Evolutionary conservation across 768 basidiomycete species (phyloP).

Genomic region (Hydnomerulius pinastri): DNA sequence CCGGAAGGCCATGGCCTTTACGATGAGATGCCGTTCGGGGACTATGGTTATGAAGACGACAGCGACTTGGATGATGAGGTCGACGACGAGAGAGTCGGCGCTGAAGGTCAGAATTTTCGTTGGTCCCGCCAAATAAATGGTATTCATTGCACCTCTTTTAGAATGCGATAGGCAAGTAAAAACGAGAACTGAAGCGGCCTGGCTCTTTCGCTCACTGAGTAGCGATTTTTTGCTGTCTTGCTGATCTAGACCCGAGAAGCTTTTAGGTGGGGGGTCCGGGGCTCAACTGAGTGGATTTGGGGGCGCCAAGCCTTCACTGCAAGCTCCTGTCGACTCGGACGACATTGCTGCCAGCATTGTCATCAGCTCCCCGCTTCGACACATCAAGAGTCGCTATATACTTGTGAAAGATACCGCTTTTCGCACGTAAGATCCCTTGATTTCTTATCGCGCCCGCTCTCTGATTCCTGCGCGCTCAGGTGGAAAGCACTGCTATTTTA

Average conservation of each 20-base stretch:
- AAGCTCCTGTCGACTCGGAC: not conserved
- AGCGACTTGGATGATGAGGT: conserved; percentile 28
- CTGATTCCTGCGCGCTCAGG: conserved; percentile 16
- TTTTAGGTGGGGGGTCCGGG: too few relatives aligned
- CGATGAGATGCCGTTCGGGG: conserved; percentile 1
- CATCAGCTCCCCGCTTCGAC: not conserved
- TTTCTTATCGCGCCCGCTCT: not conserved
- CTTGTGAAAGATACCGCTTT: conserved; percentile 13
- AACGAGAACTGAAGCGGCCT: too few relatives aligned
- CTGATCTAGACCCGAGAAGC: too few relatives aligned
- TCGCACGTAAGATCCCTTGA: not conserved
- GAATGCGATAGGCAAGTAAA: too few relatives aligned
- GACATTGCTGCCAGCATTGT: not conserved
- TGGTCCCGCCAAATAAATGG: too few relatives aligned
- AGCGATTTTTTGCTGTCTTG: too few relatives aligned
- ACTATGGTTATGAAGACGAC: conserved; percentile 25
- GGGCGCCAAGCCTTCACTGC: too few relatives aligned
- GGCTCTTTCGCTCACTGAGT: too few relatives aligned
- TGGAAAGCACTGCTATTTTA: conserved; percentile 37
- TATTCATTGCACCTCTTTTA: too few relatives aligned
- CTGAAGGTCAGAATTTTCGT: not conserved
- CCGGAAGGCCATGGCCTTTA: not conserved
- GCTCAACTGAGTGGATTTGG: too few relatives aligned
- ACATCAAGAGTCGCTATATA: conserved; percentile 2
- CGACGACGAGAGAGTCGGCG: not conserved